Evolutionary conservation across 129 eudicot genomes (phyloP), one percentile per base, ranked within the genome.

Genomic region (Calendula officinalis): DNA sequence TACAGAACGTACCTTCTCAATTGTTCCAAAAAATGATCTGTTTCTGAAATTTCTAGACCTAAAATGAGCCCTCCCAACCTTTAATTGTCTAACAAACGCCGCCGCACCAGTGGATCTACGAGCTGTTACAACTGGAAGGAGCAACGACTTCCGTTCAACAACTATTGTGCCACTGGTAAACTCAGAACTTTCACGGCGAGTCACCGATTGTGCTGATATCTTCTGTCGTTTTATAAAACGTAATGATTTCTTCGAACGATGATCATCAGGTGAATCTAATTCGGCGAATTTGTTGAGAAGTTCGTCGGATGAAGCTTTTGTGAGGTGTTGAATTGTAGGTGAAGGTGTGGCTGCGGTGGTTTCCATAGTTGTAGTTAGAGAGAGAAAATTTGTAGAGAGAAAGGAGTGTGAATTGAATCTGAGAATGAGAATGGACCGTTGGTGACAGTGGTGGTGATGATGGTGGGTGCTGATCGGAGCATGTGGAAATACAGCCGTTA

Each of bases 281-380:
- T 77, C 79, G 41, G 99, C 96, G 64, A 92, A 92, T 53, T 92
- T 92, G 60, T 69, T 77, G 37, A 92, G 83, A 3, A 92, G 89
- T 74, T 86, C 72, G 68, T 92, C 99, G 1, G 99, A 92, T 36
- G 96, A 85, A 10, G 89, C 85, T 67, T 92, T 92, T 7, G 84
- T 78, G n/a, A 92, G 78, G 14, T 83, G 95, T 75, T 92, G 99
- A 7, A 88, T 83, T 60, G 64, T 74, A 22, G 82, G 66, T 22
- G 30, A 0, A 22, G 76, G 60, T 37, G 56, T 39, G 37, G 33
- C 5, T 4, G 16, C n/a, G 35, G 58, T n/a, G 41, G 53, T 51
- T 33, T 58, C 73, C 82, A 81, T 22, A 0, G 30, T 22, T 22
- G 30, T 27, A 17, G 30, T 30, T 10, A 13, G 67, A 11, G 11